Base-by-base conservation (phyloP, 129 eudicot species). In the Flaveria linearis region DNA sequence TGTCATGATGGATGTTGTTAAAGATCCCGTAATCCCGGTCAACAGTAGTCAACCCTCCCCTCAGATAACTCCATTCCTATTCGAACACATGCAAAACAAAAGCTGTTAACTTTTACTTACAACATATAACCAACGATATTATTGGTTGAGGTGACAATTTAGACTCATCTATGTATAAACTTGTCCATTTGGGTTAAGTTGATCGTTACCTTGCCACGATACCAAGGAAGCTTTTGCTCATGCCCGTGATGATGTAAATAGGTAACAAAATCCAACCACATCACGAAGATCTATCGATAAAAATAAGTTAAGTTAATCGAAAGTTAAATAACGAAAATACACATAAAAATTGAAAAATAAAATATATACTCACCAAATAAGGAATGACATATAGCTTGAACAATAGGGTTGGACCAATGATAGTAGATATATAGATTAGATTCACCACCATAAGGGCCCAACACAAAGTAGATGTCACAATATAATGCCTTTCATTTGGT, bases 11-110 rank as follows among this genome's bases (percentile, higher is more conserved):
- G 60, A 92, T 92, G 68, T 86, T 77, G 76, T 90, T 92, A 39
- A 92, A 85, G 50, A 81, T 22, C 47, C 97, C 97, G 7, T 92
- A 92, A 69, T 92, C 97, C 0, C 92, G 86, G 82, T 92, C 97
- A 39, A 89, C 85, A 5, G 97, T 92, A 7, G 97, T 89, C 16
- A 92, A 84, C 36, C 93, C 97, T 71, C 97, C 97, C n/a, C 92
- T 85, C 71, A 92, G 60, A 64, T 92, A 92, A 60, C 86, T 89
- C 97, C 97, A 92, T 78, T 92, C 96, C 96, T 92, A 73, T 71
- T 51, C 25, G 7, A 36, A 45, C 50, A 18, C 33, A 12, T 22
- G 18, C 33, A 68, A 60, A 46, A 16, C 51, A 18, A 26, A 0
- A 3, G 2, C 17, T 0, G 8, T 5, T 22, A 28, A 8, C 13